phyloP scores from a whole-genome alignment of 1,139 yeast species.

The Tardiomyces depauwii region DNA sequence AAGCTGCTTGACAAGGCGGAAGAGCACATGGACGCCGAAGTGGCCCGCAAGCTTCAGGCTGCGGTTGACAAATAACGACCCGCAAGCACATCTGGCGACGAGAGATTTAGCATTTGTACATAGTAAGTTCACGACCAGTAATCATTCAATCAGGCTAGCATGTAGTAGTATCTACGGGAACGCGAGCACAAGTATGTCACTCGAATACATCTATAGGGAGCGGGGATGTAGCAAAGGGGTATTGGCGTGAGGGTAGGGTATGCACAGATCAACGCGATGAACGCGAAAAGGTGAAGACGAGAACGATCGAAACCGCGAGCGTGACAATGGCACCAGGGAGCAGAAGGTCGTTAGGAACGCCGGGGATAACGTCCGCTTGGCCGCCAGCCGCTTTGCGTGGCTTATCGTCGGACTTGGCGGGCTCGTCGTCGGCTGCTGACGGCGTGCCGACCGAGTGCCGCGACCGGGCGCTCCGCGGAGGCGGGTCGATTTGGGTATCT shows the following conservation, averaged over 20 bases:
- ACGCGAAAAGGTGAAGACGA: conserved; percentile 37
- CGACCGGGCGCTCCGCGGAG: not conserved
- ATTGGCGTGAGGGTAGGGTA: not conserved
- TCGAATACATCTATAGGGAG: not conserved
- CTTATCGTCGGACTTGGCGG: not conserved
- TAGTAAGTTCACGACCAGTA: not conserved
- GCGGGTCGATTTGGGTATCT: conserved; percentile 33
- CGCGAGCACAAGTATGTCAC: too few species aligned
- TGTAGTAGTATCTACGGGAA: too few species aligned
- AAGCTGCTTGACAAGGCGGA: conserved; percentile 34
- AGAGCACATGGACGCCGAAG: conserved; percentile 2
- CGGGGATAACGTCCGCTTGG: conserved; percentile 34
- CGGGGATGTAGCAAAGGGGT: not conserved
- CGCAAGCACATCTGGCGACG: not conserved
- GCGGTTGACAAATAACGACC: not conserved
- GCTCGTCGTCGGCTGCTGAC: conserved; percentile 3
- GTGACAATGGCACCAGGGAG: conserved; percentile 55
- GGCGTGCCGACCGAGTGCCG: not conserved
- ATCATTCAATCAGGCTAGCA: too few species aligned
- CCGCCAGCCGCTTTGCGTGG: conserved; percentile 1
- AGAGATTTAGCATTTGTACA: not conserved
- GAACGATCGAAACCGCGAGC: conserved; percentile 47
- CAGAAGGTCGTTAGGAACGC: conserved; percentile 47
- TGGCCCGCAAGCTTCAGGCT: not conserved
- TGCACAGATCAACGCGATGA: conserved; percentile 1